Conservation (phyloP, 106 monocot genomes). For the Narthecium ossifragum region DNA sequence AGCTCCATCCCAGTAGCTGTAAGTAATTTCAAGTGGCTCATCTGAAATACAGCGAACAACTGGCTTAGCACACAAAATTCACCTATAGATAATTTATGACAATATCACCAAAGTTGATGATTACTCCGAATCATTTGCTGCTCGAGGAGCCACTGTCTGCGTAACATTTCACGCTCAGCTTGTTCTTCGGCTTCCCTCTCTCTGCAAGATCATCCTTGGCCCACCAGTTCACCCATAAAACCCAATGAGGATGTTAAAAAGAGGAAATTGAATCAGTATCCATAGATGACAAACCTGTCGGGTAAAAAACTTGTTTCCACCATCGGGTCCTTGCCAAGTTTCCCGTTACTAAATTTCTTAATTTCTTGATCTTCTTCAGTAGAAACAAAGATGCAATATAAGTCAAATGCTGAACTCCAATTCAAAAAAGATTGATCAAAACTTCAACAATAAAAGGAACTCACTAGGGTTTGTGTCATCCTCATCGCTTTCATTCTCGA, state of each 20-base stretch:
- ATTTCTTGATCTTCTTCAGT: slow-evolving; percentile 26
- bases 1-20: slow-evolving; percentile 99
- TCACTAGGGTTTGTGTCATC: slow-evolving; percentile 50
- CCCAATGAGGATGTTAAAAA: no score
- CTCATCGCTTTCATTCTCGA: slow-evolving; percentile 88
- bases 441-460: neutral
- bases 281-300: slow-evolving; percentile 75
- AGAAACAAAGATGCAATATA: neutral
- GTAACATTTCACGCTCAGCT: slow-evolving; percentile 83
- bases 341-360: slow-evolving; percentile 47
- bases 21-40: slow-evolving; percentile 95
- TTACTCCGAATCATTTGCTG: slow-evolving; percentile 90
- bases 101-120: neutral
- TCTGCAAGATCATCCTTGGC: slow-evolving; percentile 74
- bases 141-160: slow-evolving; percentile 81
- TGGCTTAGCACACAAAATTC: slow-evolving; percentile 9
- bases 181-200: slow-evolving; percentile 99
- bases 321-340: slow-evolving; percentile 89
- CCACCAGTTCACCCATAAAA: slow-evolving; percentile 34
- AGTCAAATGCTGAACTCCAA: neutral
- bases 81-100: neutral
- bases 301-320: slow-evolving; percentile 99
- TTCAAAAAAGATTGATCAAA: neutral
- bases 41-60: slow-evolving; percentile 37
- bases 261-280: no score